Evolutionary conservation across 345 rosid genomes (phyloP).

Genomic region (Clausena lansium): DNA sequence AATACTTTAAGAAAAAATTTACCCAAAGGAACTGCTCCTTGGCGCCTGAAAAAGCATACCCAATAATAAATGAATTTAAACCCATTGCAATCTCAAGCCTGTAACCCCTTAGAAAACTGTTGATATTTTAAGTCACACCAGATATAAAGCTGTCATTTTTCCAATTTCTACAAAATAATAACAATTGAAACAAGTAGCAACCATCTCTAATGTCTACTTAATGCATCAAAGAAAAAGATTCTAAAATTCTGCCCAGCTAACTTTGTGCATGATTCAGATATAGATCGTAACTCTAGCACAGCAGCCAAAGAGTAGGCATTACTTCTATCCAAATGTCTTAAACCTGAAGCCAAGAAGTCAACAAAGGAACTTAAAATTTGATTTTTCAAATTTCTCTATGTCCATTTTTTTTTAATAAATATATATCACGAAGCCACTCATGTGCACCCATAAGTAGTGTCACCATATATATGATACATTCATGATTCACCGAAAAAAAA

Average conservation of each 20-base stretch:
- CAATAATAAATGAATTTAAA: not conserved
- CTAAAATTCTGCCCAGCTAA: not conserved
- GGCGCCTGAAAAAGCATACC: not conserved
- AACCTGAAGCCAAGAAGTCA: not conserved
- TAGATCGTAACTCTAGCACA: not conserved
- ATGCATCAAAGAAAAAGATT: not conserved
- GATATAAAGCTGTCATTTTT: too few relatives aligned
- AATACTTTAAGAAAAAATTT: not conserved
- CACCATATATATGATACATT: too few relatives aligned
- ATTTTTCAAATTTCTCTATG: not conserved
- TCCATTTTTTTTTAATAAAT: too few relatives aligned
- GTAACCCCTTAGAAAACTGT: not conserved
- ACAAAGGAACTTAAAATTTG: not conserved
- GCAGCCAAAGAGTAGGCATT: not conserved
- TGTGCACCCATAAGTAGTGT: too few relatives aligned
- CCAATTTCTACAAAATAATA: not conserved
- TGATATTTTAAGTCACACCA: not conserved
- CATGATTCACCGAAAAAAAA: too few relatives aligned
- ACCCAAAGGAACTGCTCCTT: too few relatives aligned
- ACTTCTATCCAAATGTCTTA: not conserved
- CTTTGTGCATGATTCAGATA: not conserved
- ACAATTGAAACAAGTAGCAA: not conserved
- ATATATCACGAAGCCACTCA: too few relatives aligned
- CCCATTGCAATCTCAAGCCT: not conserved
- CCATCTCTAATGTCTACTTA: not conserved